These are phyloP conservation scores for Chrysosporium queenslandicum DNA, from an alignment of 2,329 filamentous ascomycete genomes.

Conservation along the genomic window DNA sequence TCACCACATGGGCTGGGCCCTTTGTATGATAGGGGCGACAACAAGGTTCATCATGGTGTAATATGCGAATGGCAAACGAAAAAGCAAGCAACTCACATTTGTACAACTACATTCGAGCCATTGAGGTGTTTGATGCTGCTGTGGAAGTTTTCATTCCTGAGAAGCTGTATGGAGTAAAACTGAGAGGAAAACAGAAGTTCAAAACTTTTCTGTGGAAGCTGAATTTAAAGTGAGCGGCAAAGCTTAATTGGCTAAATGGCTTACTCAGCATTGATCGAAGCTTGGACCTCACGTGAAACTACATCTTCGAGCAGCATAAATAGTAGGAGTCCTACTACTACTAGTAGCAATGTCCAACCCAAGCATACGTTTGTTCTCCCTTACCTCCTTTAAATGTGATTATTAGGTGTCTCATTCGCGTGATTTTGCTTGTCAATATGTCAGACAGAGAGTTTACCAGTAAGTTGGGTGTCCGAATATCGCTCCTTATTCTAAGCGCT, in stretches of 20 bases:
- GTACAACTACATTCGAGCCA: neutral
- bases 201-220: too few relatives aligned
- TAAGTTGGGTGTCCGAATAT: neutral
- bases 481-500: neutral
- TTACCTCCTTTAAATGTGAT: too few relatives aligned
- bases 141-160: neutral
- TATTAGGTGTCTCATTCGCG: too few relatives aligned
- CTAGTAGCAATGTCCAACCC: too few relatives aligned
- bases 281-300: too few relatives aligned
- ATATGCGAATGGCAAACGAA: constrained; percentile 14
- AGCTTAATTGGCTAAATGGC: too few relatives aligned
- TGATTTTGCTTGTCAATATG: constrained; percentile 8
- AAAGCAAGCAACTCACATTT: constrained; percentile 23
- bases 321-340: too few relatives aligned
- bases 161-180: too few relatives aligned
- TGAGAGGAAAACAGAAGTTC: too few relatives aligned
- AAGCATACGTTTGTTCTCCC: too few relatives aligned
- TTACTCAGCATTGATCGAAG: neutral
- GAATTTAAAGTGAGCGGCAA: too few relatives aligned
- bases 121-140: neutral
- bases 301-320: too few relatives aligned
- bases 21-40: constrained; percentile 54
- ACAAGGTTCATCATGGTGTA: constrained; percentile 47
- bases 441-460: constrained; percentile 16
- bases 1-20: constrained; percentile 41